Percentiles rank a stretch among this genome's conserved stretches.
These are phyloP conservation scores for Drechslerella coelobrocha DNA, from an alignment of 2,329 filamentous ascomycete genomes.

Conservation along the genomic window DNA sequence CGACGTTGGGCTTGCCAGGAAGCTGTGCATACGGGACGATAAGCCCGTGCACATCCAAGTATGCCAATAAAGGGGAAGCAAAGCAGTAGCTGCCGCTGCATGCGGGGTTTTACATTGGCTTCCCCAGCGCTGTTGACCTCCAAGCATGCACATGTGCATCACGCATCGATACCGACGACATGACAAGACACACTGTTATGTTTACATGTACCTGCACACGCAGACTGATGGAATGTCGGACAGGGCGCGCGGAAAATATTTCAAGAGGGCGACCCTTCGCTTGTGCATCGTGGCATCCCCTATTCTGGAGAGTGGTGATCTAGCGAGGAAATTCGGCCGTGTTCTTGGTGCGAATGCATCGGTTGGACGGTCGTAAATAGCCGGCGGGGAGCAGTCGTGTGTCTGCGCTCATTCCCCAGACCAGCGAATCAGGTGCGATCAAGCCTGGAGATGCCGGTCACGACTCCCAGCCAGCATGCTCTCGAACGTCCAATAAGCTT, in stretches of 20 bases:
- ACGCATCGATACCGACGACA: not conserved
- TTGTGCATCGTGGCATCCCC: not conserved
- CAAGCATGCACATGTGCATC: not conserved
- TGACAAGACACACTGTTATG: no score
- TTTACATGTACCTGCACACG: not conserved
- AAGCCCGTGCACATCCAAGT: slow-evolving; percentile 2
- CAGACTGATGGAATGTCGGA: not conserved
- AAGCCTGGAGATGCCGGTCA: slow-evolving; percentile 2
- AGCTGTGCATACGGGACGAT: slow-evolving; percentile 5
- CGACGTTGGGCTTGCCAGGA: not conserved
- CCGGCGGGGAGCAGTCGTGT: slow-evolving; percentile 15
- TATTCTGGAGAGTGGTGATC: not conserved
- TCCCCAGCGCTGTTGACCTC: no score
- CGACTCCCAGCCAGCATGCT: not conserved
- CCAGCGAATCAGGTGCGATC: slow-evolving; percentile 17
- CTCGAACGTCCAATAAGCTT: not conserved
- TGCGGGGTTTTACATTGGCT: slow-evolving; percentile 1
- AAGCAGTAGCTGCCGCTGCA: slow-evolving; percentile 1
- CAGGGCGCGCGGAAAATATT: not conserved
- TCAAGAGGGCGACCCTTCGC: not conserved
- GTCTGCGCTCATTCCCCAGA: not conserved
- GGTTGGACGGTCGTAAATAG: slow-evolving; percentile 50
- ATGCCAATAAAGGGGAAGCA: not conserved
- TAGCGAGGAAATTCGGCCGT: not conserved
- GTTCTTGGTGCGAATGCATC: no score